Evolutionary conservation across 2,329 filamentous ascomycete species (phyloP).

Genomic region (Septoria linicola): DNA sequence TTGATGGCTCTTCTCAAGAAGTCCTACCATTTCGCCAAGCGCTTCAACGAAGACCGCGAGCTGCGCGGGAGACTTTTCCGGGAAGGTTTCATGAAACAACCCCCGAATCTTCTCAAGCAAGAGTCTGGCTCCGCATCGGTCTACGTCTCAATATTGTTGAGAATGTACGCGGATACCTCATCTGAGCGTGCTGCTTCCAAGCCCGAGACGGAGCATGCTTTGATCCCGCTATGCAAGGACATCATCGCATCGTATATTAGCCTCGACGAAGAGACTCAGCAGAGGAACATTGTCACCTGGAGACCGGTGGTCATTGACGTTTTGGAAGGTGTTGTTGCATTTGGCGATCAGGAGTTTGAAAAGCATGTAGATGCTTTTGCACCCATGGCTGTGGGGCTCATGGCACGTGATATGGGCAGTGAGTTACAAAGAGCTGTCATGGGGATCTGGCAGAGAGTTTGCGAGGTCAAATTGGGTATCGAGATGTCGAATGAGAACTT

Average conservation of each 20-base stretch:
- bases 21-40: constrained; percentile 92
- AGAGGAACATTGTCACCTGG: constrained; percentile 96
- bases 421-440: constrained; percentile 80
- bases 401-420: constrained; percentile 69
- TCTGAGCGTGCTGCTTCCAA: constrained; percentile 78
- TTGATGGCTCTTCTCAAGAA: constrained; percentile 95
- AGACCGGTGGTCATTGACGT: constrained; percentile 95
- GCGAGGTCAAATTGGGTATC: constrained; percentile 65
- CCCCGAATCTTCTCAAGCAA: constrained; percentile 95
- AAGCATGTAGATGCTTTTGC: constrained; percentile 82
- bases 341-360: constrained; percentile 76
- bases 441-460: constrained; percentile 74
- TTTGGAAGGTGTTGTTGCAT: constrained; percentile 84
- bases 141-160: constrained; percentile 91
- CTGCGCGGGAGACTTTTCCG: constrained; percentile 90
- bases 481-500: constrained; percentile 28
- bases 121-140: constrained; percentile 90
- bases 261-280: constrained; percentile 93
- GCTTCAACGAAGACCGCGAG: constrained; percentile 97
- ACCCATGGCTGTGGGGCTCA: constrained; percentile 76
- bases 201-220: constrained; percentile 80
- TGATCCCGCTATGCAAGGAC: constrained; percentile 92
- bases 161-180: constrained; percentile 92
- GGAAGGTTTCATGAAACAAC: constrained; percentile 99
- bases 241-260: constrained; percentile 82